Percentiles rank a stretch among this genome's conserved stretches.
phyloP scores from a whole-genome alignment of 2,329 filamentous ascomycete species.

The Neofusicoccum laricinum region DNA sequence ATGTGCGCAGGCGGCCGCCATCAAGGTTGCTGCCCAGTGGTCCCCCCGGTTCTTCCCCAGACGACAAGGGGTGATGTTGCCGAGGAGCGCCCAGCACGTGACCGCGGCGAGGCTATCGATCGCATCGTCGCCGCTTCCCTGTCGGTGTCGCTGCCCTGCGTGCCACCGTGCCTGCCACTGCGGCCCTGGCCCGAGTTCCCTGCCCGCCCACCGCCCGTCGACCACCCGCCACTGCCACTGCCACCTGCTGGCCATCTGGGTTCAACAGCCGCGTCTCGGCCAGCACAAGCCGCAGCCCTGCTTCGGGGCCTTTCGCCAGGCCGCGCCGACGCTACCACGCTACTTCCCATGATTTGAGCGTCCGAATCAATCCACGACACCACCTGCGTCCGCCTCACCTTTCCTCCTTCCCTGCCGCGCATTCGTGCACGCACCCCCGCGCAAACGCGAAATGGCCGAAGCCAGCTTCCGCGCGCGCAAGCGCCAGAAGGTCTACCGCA shows the following conservation, averaged over 20 bases:
- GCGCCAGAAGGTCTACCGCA: conserved; percentile 50
- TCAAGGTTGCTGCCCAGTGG: conserved; percentile 3
- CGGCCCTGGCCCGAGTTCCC: no score
- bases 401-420: background rate
- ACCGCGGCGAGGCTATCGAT: background rate
- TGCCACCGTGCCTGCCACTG: no score
- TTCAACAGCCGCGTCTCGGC: no score
- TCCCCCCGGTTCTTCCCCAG: background rate
- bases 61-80: conserved; percentile 12
- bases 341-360: background rate
- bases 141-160: no score
- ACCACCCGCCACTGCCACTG: no score
- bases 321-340: background rate
- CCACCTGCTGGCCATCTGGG: no score
- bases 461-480: conserved; percentile 49
- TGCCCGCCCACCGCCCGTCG: no score
- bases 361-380: background rate
- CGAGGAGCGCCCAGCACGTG: background rate
- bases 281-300: no score
- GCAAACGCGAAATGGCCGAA: conserved; percentile 17
- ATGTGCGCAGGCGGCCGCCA: background rate
- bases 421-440: background rate
- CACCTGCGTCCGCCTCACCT: background rate
- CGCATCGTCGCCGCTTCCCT: background rate
- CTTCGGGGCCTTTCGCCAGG: no score